A percentile compares a stretch with the other conserved stretches of the same genome.
Evolutionary conservation across 305 asterid genomes (phyloP).

Genomic region (Striga hermonthica): DNA sequence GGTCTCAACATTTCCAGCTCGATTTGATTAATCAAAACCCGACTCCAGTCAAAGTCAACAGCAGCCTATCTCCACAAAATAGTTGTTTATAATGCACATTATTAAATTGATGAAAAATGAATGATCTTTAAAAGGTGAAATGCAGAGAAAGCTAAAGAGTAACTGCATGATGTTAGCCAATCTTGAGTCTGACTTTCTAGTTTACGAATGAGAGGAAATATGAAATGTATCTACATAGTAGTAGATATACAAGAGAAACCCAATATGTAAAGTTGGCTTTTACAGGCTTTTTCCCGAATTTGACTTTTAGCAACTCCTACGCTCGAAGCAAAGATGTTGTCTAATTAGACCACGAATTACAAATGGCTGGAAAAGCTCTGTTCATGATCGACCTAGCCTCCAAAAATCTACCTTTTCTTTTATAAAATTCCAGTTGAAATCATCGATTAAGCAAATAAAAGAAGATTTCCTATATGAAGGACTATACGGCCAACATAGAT

Average conservation of each 20-base stretch:
- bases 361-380: too few species aligned
- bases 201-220: too few species aligned
- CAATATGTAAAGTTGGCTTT: not conserved
- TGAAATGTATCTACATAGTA: not conserved
- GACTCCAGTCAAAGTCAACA: not conserved
- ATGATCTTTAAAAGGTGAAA: too few species aligned
- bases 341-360: too few species aligned
- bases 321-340: too few species aligned
- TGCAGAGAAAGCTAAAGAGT: too few species aligned
- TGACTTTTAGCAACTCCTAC: too few species aligned
- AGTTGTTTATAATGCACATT: not conserved
- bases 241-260: not conserved
- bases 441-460: not conserved
- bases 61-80: conserved; percentile 1
- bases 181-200: too few species aligned
- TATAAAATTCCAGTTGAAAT: not conserved
- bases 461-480: not conserved
- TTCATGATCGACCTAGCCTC: conserved; percentile 12
- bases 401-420: not conserved
- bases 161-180: too few species aligned
- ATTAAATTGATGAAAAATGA: too few species aligned
- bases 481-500: not conserved
- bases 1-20: conserved; percentile 1
- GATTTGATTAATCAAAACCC: conserved; percentile 3
- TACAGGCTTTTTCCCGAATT: too few species aligned